phyloP scores from a whole-genome alignment of 2,329 filamentous ascomycete genomes.

The Parastagonospora nodorum region DNA sequence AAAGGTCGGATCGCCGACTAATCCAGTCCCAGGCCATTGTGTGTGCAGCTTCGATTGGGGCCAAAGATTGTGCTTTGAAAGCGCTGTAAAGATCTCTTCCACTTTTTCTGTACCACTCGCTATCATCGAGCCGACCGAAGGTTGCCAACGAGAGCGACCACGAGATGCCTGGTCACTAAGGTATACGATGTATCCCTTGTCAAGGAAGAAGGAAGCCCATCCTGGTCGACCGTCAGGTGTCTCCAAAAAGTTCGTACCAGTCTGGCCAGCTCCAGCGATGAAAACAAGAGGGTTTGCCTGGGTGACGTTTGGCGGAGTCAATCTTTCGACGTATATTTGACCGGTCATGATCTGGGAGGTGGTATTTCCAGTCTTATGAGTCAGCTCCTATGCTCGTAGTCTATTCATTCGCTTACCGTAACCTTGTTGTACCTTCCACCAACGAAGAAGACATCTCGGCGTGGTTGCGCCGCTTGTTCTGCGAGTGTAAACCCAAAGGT shows the following conservation, averaged over 20 bases:
- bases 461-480: not conserved
- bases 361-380: conserved; percentile 6
- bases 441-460: conserved; percentile 29
- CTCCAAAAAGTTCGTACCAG: conserved; percentile 43
- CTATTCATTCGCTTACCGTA: conserved; percentile 7
- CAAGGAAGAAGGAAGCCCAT: conserved; percentile 56
- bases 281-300: conserved; percentile 31
- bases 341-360: conserved; percentile 16
- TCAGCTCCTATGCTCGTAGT: not conserved
- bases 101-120: conserved; percentile 14
- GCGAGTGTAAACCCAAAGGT: not conserved
- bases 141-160: conserved; percentile 52
- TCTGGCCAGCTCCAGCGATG: conserved; percentile 34
- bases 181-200: conserved; percentile 55
- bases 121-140: conserved; percentile 31
- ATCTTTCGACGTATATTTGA: conserved; percentile 33
- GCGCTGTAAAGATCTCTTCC: conserved; percentile 42
- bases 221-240: conserved; percentile 57
- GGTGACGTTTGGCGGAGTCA: conserved; percentile 14
- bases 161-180: conserved; percentile 54
- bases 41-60: conserved; percentile 52
- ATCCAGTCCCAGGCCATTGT: conserved; percentile 49
- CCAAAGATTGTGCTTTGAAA: conserved; percentile 45
- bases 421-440: conserved; percentile 29
- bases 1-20: conserved; percentile 54